Percentiles rank a stretch among this genome's conserved stretches.
phyloP scores from a whole-genome alignment of 169 alveolate species.

The Amoebophrya sp. region DNA sequence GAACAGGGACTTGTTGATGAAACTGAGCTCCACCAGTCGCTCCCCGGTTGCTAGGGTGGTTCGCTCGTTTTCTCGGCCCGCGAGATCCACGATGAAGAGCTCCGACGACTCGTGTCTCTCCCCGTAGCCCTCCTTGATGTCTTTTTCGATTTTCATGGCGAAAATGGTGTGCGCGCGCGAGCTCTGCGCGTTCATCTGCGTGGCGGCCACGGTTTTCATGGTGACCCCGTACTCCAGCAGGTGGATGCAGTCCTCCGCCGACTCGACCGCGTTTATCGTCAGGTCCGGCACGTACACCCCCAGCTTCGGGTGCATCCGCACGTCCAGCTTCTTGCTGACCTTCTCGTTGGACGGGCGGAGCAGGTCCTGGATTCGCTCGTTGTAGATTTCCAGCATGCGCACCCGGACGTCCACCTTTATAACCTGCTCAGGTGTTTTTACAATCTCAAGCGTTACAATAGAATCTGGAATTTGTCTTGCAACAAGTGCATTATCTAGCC shows the following conservation, averaged over 20 bases:
- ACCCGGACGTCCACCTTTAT: conserved; percentile 37
- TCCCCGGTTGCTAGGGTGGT: conserved; percentile 43
- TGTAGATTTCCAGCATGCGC: conserved; percentile 46
- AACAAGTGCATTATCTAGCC: too few relatives aligned
- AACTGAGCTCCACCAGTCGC: conserved; percentile 49
- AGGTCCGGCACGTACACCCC: conserved; percentile 41
- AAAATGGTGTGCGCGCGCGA: conserved; percentile 48
- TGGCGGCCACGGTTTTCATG: conserved; percentile 48
- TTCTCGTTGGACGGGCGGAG: neutral
- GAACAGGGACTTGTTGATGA: conserved; percentile 46
- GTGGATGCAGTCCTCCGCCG: neutral
- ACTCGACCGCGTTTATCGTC: conserved; percentile 20
- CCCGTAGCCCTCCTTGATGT: conserved; percentile 28
- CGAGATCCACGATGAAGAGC: conserved; percentile 47
- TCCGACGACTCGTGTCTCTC: conserved; percentile 39
- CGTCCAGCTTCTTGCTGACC: conserved; percentile 36
- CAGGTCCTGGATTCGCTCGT: conserved; percentile 37
- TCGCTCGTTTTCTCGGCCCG: conserved; percentile 47
- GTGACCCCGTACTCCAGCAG: conserved; percentile 41
- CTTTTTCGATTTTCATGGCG: conserved; percentile 40
- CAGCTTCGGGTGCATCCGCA: conserved; percentile 46
- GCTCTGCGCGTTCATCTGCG: conserved; percentile 47
- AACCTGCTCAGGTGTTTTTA: too few relatives aligned
- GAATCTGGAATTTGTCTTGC: too few relatives aligned
- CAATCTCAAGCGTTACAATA: too few relatives aligned